Base-by-base conservation (phyloP, 148 eudicot genomes). In the Diospyros kaki region DNA sequence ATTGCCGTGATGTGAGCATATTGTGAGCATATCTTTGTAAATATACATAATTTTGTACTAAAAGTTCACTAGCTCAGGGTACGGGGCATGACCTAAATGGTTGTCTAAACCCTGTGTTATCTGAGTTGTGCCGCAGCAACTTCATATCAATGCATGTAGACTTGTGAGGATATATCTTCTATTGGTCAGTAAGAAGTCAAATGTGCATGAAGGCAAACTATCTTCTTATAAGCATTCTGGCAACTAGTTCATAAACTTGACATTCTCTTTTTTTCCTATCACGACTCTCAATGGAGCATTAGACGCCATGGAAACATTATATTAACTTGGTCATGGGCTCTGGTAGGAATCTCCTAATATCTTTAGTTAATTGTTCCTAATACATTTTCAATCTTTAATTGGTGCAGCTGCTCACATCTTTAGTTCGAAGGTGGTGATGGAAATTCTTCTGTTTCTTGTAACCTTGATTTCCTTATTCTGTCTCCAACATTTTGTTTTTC, bases 321-420 rank as follows among this genome's bases (percentile, higher is more conserved):
- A 48, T 4, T 48, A 8, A 0, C 52, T 48, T 48, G 52, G 42
- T 39, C n/a, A n/a, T n/a, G n/a, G n/a, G n/a, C n/a, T n/a, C n/a
- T n/a, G n/a, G n/a, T n/a, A n/a, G n/a, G n/a, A n/a, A n/a, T n/a
- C 28, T 11, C 17, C 6, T 5, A 4, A 43, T 41, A 17, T 13
- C 52, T n/a, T 18, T 54, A 2, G 68, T 7, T 54, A 46, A 46
- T 68, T 13, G 6, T 14, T 10, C 18, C 62, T 71, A 40, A 71
- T 39, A 11, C 41, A 9, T 71, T 70, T 15, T 56, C 53, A 17
- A 48, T 61, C 9, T 42, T 62, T 9, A 62, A 44, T 43, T 76
- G 40, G 66, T 83, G 86, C 90, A 92, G 97, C 72, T 89, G 83
- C 85, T 92, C 54, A 92, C 93, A 15, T 92, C 94, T 40, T 78